Conservation (phyloP, 352 stramenopile species). For the Salisapilia sapeloensis region DNA sequence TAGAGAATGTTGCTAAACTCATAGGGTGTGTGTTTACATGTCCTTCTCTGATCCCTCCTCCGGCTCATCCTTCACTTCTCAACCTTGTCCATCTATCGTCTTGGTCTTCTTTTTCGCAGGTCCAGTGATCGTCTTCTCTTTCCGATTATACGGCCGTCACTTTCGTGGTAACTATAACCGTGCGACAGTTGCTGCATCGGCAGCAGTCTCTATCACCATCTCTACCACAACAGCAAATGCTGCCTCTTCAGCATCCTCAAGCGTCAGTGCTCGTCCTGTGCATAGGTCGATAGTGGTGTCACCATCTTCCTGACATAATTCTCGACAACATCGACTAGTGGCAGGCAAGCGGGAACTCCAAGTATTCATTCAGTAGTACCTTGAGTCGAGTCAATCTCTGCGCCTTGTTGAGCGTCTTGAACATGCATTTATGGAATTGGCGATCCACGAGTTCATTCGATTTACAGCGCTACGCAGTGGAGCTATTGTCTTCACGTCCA, state of each 20-base stretch:
- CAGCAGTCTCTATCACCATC: constrained; percentile 8
- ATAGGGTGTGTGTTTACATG: too few species aligned
- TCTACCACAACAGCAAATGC: constrained; percentile 12
- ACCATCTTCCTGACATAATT: constrained; percentile 8
- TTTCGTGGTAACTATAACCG: constrained; percentile 20
- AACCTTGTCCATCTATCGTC: constrained; percentile 3
- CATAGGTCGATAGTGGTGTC: constrained; percentile 9
- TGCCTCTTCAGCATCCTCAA: constrained; percentile 10
- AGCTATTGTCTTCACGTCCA: constrained; percentile 38
- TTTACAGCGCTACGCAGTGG: constrained; percentile 54
- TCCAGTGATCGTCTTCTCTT: constrained; percentile 1
- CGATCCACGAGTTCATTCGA: constrained; percentile 67
- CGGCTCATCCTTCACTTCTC: constrained; percentile 3
- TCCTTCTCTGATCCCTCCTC: too few species aligned
- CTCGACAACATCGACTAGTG: constrained; percentile 14
- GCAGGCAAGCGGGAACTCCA: constrained; percentile 69
- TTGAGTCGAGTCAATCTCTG: constrained; percentile 51
- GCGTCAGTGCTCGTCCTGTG: constrained; percentile 14
- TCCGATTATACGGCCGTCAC: constrained; percentile 11
- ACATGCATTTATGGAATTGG: constrained; percentile 56
- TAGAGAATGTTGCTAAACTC: too few species aligned
- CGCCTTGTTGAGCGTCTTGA: constrained; percentile 32
- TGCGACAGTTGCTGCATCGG: constrained; percentile 1
- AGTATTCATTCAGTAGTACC: constrained; percentile 74
- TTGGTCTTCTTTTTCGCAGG: neutral